A percentile compares a stretch with the other conserved stretches of the same genome.
phyloP scores from a whole-genome alignment of 2,329 filamentous ascomycete species.

The Podosphaera xanthii region DNA sequence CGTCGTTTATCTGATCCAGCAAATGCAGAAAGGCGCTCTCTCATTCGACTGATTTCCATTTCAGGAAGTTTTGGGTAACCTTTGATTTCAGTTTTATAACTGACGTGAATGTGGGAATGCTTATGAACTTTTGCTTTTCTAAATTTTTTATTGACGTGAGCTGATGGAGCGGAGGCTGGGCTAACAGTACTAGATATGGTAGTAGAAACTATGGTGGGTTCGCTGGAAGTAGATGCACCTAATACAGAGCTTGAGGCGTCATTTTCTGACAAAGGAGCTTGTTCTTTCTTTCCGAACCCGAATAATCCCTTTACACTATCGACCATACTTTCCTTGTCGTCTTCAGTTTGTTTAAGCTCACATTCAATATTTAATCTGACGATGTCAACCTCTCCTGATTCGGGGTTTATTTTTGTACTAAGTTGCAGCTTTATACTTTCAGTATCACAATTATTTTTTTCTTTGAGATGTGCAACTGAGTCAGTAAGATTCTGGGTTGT shows the following conservation, averaged over 20 bases:
- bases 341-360: slow-evolving; percentile 46
- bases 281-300: slow-evolving; percentile 77
- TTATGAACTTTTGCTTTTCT: slow-evolving; percentile 12
- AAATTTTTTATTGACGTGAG: slow-evolving; percentile 9
- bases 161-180: slow-evolving; percentile 18
- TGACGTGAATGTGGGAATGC: slow-evolving; percentile 15
- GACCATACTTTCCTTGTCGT: slow-evolving; percentile 60
- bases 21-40: slow-evolving; percentile 56
- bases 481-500: slow-evolving; percentile 69
- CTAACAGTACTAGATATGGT: slow-evolving; percentile 26
- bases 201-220: slow-evolving; percentile 25
- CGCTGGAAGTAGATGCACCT: slow-evolving; percentile 15
- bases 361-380: slow-evolving; percentile 60
- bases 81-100: slow-evolving; percentile 10
- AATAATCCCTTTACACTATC: slow-evolving; percentile 93
- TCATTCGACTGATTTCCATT: slow-evolving; percentile 15
- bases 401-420: slow-evolving; percentile 43
- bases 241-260: slow-evolving; percentile 25
- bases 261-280: slow-evolving; percentile 41
- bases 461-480: slow-evolving; percentile 55
- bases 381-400: slow-evolving; percentile 64
- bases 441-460: slow-evolving; percentile 48
- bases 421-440: slow-evolving; percentile 64
- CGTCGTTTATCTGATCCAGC: slow-evolving; percentile 66
- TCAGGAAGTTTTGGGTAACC: slow-evolving; percentile 12